phyloP scores from a whole-genome alignment of 179 eudicot genomes.

The Beta lomatogona region DNA sequence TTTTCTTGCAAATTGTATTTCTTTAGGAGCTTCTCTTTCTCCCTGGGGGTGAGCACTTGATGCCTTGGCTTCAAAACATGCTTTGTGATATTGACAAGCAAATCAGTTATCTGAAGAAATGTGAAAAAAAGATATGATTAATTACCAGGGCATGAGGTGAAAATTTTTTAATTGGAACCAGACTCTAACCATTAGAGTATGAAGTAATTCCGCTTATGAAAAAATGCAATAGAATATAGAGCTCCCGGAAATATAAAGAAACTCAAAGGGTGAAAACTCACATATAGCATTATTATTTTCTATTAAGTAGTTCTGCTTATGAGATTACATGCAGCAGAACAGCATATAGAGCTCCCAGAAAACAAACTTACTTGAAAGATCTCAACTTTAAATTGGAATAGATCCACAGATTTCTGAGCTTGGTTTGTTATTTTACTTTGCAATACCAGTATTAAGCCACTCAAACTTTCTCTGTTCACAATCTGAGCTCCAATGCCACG shows the following conservation, averaged over 20 bases:
- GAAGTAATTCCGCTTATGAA: not conserved
- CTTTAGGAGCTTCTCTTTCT: constrained; percentile 69
- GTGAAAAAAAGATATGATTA: not conserved
- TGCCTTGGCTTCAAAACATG: constrained; percentile 89
- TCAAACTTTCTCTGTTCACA: constrained; percentile 58
- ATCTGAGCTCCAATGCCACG: constrained; percentile 56
- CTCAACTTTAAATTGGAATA: constrained; percentile 71
- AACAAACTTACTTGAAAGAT: constrained; percentile 62
- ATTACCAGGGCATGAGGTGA: constrained; percentile 8
- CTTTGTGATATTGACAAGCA: constrained; percentile 85
- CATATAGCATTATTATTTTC: not conserved
- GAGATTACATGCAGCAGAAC: not conserved
- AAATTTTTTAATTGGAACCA: not conserved
- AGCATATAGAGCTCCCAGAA: not conserved
- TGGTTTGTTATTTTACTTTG: constrained; percentile 70
- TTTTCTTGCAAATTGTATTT: constrained; percentile 78
- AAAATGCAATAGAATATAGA: not conserved
- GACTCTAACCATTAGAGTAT: not conserved
- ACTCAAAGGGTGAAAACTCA: not conserved
- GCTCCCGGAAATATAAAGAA: not conserved
- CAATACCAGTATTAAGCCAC: constrained; percentile 64
- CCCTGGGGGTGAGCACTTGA: constrained; percentile 55
- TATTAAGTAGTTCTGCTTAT: not conserved
- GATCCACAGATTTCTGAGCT: constrained; percentile 66
- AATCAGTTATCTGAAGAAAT: constrained; percentile 71